Evolutionary conservation across 129 eudicot genomes (phyloP).

Genomic region (Saposhnikovia divaricata): DNA sequence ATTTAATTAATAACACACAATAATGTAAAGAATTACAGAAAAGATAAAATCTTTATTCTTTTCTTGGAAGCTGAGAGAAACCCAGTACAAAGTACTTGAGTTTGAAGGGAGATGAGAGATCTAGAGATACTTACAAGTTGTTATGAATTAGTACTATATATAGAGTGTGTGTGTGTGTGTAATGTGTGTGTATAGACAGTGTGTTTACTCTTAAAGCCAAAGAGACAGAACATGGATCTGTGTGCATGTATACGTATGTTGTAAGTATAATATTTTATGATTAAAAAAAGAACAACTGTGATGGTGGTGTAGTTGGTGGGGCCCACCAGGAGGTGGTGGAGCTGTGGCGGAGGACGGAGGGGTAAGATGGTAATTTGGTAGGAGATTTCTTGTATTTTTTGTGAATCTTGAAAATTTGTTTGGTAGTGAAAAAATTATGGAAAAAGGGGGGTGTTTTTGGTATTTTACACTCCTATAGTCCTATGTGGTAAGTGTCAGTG

Average conservation of each 20-base stretch:
- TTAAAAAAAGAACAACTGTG: not conserved
- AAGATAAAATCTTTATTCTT: conserved; percentile 20
- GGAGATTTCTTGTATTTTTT: not conserved
- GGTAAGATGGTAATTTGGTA: not conserved
- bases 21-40: conserved; percentile 4
- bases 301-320: conserved; percentile 4
- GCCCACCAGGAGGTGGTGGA: conserved; percentile 28
- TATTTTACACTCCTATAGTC: too few relatives aligned
- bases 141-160: not conserved
- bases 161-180: not conserved
- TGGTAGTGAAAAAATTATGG: not conserved
- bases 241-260: not conserved
- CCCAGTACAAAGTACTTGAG: conserved; percentile 28
- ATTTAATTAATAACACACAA: conserved; percentile 3
- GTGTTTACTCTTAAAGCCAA: conserved; percentile 19
- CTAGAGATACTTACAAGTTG: conserved; percentile 29
- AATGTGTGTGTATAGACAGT: conserved; percentile 9
- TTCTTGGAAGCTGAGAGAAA: conserved; percentile 27
- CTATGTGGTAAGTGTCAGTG: not conserved
- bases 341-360: not conserved
- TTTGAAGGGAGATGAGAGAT: conserved; percentile 26
- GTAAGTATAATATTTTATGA: not conserved
- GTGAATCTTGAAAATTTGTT: not conserved
- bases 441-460: too few relatives aligned
- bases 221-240: conserved; percentile 56